These are phyloP conservation scores for Eucalyptus tenuipes DNA, from an alignment of 345 rosid species.

Conservation along the genomic window DNA sequence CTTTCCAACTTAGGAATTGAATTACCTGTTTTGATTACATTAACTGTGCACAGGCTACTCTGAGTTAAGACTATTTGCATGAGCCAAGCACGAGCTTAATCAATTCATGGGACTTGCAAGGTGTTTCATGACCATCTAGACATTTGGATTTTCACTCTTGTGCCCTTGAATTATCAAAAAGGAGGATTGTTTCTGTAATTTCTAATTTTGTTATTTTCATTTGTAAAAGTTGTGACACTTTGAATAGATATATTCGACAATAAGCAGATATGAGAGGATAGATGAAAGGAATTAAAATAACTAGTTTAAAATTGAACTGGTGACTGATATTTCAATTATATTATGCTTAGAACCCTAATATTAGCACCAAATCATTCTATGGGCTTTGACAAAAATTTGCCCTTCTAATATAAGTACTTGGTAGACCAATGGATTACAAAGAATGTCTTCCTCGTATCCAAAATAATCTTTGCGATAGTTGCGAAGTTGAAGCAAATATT, in stretches of 20 bases:
- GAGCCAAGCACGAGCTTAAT: neutral
- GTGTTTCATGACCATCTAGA: neutral
- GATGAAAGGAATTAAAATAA: neutral
- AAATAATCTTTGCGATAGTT: neutral
- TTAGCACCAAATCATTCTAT: neutral
- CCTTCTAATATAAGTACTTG: neutral
- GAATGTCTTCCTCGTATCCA: neutral
- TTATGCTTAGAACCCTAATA: neutral
- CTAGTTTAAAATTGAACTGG: neutral
- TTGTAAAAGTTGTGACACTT: neutral
- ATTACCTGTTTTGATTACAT: accelerated
- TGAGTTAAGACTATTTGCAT: neutral
- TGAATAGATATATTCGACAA: neutral
- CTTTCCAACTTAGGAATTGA: neutral
- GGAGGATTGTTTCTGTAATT: neutral
- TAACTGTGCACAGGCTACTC: neutral
- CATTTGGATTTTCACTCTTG: neutral
- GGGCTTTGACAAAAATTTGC: neutral
- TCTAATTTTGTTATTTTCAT: neutral
- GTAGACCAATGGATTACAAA: neutral
- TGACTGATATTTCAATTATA: neutral
- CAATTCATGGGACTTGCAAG: neutral
- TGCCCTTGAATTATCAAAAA: neutral
- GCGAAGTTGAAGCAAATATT: neutral
- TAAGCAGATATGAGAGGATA: neutral